Evolutionary conservation across 345 rosid species (phyloP).

Genomic region (Kandelia obovata): DNA sequence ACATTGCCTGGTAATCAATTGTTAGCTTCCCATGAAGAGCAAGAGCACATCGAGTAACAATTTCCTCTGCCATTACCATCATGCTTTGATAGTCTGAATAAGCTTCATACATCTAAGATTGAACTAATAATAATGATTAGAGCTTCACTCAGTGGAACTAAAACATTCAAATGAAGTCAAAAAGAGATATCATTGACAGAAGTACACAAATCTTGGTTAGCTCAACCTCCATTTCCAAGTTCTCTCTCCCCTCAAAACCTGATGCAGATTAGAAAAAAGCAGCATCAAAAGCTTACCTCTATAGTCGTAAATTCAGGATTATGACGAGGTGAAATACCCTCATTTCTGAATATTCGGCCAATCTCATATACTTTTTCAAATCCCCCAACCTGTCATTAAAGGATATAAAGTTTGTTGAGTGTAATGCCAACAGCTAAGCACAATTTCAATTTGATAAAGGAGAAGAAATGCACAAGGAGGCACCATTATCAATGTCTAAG

Average conservation of each 20-base stretch:
- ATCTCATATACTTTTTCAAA: slow-evolving; percentile 95
- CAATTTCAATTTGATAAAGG: slow-evolving; percentile 5
- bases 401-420: slow-evolving; percentile 7
- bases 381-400: slow-evolving; percentile 82
- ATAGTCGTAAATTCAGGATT: slow-evolving; percentile 98
- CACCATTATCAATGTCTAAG: background rate
- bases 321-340: slow-evolving; percentile 95
- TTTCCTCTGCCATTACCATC: slow-evolving; percentile 92
- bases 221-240: background rate
- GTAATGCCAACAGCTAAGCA: slow-evolving; percentile 13
- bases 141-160: slow-evolving; percentile 7
- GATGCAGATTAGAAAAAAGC: slow-evolving; percentile 1
- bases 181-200: background rate
- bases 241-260: background rate
- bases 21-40: slow-evolving; percentile 72
- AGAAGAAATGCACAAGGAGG: slow-evolving; percentile 3
- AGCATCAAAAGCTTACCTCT: slow-evolving; percentile 54
- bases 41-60: slow-evolving; percentile 76
- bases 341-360: slow-evolving; percentile 94
- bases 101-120: slow-evolving; percentile 85
- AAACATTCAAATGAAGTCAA: background rate
- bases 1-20: slow-evolving; percentile 73
- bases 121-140: slow-evolving; percentile 29
- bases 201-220: background rate
- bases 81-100: slow-evolving; percentile 85